phyloP scores from a whole-genome alignment of 345 rosid species.

The Pseudoturritis turrita region DNA sequence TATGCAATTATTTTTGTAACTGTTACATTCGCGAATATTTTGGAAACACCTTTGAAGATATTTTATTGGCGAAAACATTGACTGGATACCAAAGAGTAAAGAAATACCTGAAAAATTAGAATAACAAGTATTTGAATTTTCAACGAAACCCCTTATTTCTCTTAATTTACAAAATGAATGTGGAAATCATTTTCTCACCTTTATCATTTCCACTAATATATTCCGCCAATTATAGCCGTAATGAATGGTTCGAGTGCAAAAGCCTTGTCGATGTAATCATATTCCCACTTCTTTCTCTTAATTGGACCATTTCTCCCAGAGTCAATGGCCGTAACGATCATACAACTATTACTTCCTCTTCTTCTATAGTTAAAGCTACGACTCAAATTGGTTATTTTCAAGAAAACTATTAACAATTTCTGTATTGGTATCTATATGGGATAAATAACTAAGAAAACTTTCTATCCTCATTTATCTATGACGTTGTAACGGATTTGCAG shows the following conservation, averaged over 20 bases:
- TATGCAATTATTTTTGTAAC: not conserved
- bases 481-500: not conserved
- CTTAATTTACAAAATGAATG: not conserved
- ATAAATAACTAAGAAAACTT: not conserved
- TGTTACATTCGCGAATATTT: not conserved
- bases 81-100: not conserved
- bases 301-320: not conserved
- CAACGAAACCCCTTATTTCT: not conserved
- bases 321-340: conserved; percentile 18
- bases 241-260: not conserved
- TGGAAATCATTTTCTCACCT: conserved; percentile 10
- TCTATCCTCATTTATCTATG: not conserved
- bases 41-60: not conserved
- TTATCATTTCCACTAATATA: conserved; percentile 17
- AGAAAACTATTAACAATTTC: not conserved
- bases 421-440: not conserved
- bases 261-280: conserved; percentile 8
- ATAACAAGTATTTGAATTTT: not conserved
- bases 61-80: not conserved
- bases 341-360: not conserved
- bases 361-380: not conserved
- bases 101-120: not conserved
- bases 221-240: not conserved
- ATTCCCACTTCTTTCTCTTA: conserved; percentile 4
- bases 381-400: not conserved